These are phyloP conservation scores for Phytophthora colocasiae DNA, from an alignment of 352 stramenopile species.

Conservation along the genomic window DNA sequence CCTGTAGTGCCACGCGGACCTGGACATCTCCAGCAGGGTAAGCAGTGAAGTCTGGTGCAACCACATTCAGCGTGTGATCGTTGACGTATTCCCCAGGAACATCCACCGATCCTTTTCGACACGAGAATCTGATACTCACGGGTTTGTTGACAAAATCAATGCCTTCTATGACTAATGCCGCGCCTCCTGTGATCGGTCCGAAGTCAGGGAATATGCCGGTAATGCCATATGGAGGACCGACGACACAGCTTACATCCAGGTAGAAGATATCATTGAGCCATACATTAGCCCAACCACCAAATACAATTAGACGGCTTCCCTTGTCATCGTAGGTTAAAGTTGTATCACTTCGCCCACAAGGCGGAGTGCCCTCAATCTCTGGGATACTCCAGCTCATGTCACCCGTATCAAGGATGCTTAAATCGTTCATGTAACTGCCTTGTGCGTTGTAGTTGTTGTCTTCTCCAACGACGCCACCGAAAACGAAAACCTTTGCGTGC, in stretches of 20 bases:
- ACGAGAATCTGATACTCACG: conserved; percentile 92
- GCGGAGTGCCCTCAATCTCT: conserved; percentile 79
- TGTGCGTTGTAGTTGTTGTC: conserved; percentile 87
- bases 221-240: conserved; percentile 97
- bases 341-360: conserved; percentile 91
- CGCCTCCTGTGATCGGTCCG: conserved; percentile 94
- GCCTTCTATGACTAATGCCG: conserved; percentile 86
- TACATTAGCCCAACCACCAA: conserved; percentile 96
- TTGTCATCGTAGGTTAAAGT: conserved; percentile 95
- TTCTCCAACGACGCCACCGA: conserved; percentile 95
- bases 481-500: conserved; percentile 96
- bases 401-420: conserved; percentile 94
- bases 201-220: conserved; percentile 88
- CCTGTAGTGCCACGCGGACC: conserved; percentile 91
- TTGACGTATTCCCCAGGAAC: conserved; percentile 90
- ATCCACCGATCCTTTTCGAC: conserved; percentile 91
- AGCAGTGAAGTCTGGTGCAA: conserved; percentile 91
- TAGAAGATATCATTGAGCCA: conserved; percentile 94
- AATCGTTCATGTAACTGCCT: conserved; percentile 89
- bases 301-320: conserved; percentile 91
- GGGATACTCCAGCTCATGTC: conserved; percentile 90
- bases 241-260: conserved; percentile 94
- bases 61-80: conserved; percentile 89
- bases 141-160: conserved; percentile 92
- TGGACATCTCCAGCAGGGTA: conserved; percentile 89